Conservation (phyloP, 257 asterid species). For the Thymus quinquecostatus region DNA sequence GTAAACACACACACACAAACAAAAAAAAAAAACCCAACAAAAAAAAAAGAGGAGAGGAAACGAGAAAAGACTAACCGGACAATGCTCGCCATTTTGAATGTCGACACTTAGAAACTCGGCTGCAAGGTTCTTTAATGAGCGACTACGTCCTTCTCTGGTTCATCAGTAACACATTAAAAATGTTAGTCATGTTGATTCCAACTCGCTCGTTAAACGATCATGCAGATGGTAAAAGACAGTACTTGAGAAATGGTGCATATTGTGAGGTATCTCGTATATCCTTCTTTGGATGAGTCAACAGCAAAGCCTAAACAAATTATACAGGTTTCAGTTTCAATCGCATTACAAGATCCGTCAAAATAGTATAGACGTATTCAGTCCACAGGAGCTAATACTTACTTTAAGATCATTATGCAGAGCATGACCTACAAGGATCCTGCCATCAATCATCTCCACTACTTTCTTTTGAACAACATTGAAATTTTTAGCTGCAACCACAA, state of each 20-base stretch:
- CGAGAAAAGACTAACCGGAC: constrained; percentile 64
- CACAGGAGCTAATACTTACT: constrained; percentile 41
- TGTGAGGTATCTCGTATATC: constrained; percentile 91
- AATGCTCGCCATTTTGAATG: constrained; percentile 94
- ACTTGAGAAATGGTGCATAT: constrained; percentile 73
- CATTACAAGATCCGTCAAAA: neutral
- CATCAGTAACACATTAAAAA: constrained; percentile 31
- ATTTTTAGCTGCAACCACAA: constrained; percentile 72
- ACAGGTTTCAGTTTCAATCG: constrained; percentile 4
- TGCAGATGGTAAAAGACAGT: constrained; percentile 32
- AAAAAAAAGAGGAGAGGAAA: constrained; percentile 12
- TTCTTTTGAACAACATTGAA: constrained; percentile 72
- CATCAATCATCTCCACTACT: constrained; percentile 83
- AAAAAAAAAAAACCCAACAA: constrained; percentile 2
- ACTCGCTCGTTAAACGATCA: constrained; percentile 26
- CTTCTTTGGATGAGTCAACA: constrained; percentile 88
- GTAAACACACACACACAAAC: neutral
- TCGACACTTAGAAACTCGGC: constrained; percentile 66
- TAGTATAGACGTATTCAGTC: constrained; percentile 10
- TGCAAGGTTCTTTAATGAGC: constrained; percentile 82
- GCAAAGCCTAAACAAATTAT: constrained; percentile 65
- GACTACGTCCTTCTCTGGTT: constrained; percentile 85
- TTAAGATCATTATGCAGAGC: constrained; percentile 93
- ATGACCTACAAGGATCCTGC: constrained; percentile 87
- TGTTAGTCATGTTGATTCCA: constrained; percentile 9